Percentiles rank a stretch among this genome's conserved stretches.
phyloP scores from a whole-genome alignment of 2,329 filamentous ascomycete species.

The Pseudogymnoascus destructans region DNA sequence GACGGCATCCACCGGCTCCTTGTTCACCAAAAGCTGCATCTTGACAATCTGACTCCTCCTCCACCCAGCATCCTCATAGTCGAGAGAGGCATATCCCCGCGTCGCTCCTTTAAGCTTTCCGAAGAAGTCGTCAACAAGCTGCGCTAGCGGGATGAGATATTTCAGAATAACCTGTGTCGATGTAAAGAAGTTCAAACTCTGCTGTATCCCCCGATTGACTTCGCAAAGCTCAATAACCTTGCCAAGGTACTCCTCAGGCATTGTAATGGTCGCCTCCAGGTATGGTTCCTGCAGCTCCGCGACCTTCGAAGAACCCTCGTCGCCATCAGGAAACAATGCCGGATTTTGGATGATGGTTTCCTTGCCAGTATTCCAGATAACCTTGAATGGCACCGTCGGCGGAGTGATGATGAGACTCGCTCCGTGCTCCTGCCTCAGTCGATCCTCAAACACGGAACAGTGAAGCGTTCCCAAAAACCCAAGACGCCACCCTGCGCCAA shows the following conservation, averaged over 20 bases:
- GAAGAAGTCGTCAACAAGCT: slow-evolving; percentile 93
- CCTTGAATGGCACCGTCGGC: slow-evolving; percentile 83
- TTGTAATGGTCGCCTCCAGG: slow-evolving; percentile 71
- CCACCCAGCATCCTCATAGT: slow-evolving; percentile 94
- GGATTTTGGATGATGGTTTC: slow-evolving; percentile 76
- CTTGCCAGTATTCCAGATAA: slow-evolving; percentile 64
- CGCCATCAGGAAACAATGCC: slow-evolving; percentile 66
- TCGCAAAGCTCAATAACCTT: slow-evolving; percentile 94
- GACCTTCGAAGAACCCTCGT: slow-evolving; percentile 39
- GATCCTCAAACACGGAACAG: slow-evolving; percentile 98
- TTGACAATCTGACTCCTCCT: slow-evolving; percentile 69
- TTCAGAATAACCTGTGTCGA: slow-evolving; percentile 86
- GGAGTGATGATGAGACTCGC: slow-evolving; percentile 94
- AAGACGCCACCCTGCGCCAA: slow-evolving; percentile 86
- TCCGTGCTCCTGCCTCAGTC: slow-evolving; percentile 84
- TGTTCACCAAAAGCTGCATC: slow-evolving; percentile 87
- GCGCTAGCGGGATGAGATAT: slow-evolving; percentile 76
- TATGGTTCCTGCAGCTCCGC: slow-evolving; percentile 58
- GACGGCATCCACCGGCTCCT: slow-evolving; percentile 83
- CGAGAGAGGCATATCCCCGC: slow-evolving; percentile 88
- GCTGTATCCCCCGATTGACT: slow-evolving; percentile 73
- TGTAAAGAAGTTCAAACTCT: slow-evolving; percentile 82
- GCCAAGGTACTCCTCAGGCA: slow-evolving; percentile 88
- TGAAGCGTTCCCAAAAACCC: slow-evolving; percentile 95
- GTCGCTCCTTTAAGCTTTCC: slow-evolving; percentile 88